phyloP scores from a whole-genome alignment of 2,329 filamentous ascomycete genomes.

The Aspergillus uvarum region DNA sequence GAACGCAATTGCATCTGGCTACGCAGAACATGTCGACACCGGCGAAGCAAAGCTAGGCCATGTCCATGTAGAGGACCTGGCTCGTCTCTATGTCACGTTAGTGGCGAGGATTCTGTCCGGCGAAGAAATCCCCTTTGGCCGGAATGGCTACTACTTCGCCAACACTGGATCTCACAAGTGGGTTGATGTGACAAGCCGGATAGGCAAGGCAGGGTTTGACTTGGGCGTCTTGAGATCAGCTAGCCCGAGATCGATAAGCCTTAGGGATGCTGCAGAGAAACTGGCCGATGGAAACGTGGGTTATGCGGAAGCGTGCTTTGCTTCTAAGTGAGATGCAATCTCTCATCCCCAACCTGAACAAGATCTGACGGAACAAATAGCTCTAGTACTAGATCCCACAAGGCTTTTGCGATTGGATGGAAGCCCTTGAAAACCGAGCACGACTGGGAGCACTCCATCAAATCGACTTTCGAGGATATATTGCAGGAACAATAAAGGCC shows the following conservation, averaged over 20 bases:
- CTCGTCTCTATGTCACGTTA: constrained; percentile 43
- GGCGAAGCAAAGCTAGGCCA: constrained; percentile 44
- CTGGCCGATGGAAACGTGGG: no score
- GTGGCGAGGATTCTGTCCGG: constrained; percentile 24
- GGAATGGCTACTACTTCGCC: constrained; percentile 39
- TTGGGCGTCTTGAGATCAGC: neutral
- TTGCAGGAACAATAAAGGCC: neutral
- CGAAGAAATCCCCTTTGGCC: constrained; percentile 30
- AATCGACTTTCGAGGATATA: neutral
- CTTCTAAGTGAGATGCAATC: no score
- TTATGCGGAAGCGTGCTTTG: no score
- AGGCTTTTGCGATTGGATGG: no score
- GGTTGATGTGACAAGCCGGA: constrained; percentile 16
- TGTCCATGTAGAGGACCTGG: constrained; percentile 49
- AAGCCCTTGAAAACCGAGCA: no score
- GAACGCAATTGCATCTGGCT: constrained; percentile 31
- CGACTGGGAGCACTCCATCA: neutral
- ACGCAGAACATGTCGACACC: constrained; percentile 36
- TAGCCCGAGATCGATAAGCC: neutral
- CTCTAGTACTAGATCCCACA: no score
- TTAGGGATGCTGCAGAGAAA: neutral
- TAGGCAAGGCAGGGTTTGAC: constrained; percentile 5
- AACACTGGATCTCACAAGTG: constrained; percentile 44
- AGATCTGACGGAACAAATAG: no score
- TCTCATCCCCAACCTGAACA: no score